Percentiles rank a stretch among this genome's conserved stretches.
These are phyloP conservation scores for Lagenaria siceraria DNA, from an alignment of 306 rosid species.

Conservation along the genomic window DNA sequence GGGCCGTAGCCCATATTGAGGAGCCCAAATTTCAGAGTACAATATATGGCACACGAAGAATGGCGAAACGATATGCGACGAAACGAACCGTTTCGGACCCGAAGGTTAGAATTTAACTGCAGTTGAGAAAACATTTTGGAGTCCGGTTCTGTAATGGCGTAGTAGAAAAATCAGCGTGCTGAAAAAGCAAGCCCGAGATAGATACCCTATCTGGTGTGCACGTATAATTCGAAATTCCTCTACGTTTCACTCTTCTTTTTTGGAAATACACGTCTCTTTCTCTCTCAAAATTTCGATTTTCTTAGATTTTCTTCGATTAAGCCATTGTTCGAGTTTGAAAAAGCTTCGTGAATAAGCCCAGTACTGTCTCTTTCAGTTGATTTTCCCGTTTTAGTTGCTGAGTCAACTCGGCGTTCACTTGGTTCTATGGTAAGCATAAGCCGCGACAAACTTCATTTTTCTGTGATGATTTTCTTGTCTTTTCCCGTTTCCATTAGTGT, in stretches of 20 bases:
- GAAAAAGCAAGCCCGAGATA: background rate
- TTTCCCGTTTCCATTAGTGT: background rate
- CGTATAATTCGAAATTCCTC: background rate
- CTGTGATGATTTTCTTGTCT: background rate
- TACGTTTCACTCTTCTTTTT: background rate
- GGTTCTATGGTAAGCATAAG: slow-evolving; percentile 58
- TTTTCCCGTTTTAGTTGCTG: slow-evolving; percentile 23
- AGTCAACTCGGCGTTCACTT: slow-evolving; percentile 31
- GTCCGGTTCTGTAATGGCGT: background rate
- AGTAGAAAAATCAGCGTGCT: slow-evolving; percentile 1
- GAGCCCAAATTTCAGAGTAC: background rate
- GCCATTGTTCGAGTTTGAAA: slow-evolving; percentile 13
- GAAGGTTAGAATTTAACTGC: background rate
- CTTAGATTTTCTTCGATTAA: background rate
- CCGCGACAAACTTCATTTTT: background rate
- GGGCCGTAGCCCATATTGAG: background rate
- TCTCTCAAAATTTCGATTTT: background rate
- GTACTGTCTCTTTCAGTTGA: slow-evolving; percentile 19
- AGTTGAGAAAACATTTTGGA: background rate
- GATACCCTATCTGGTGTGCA: background rate
- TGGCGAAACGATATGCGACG: background rate
- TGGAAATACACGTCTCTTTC: slow-evolving; percentile 5
- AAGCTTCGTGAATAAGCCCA: background rate
- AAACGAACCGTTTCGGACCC: slow-evolving; percentile 1
- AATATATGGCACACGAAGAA: background rate